Percentiles rank a stretch among this genome's conserved stretches.
phyloP scores from a whole-genome alignment of 768 basidiomycete genomes.

The Russula griseocarnosa region DNA sequence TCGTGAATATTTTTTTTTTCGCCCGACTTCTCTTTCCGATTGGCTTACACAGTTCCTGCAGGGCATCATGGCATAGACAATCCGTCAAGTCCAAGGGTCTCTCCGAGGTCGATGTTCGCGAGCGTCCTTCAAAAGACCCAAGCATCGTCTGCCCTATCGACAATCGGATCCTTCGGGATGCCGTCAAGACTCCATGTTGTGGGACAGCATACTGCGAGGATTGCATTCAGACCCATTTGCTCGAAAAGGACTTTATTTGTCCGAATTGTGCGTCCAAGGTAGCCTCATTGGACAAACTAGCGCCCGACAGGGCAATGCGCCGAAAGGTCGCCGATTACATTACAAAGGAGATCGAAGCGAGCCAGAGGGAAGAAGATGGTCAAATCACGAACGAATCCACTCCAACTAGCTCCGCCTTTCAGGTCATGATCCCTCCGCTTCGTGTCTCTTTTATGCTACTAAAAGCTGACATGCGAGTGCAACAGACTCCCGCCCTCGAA shows the following conservation, averaged over 20 bases:
- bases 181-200: conserved; percentile 95
- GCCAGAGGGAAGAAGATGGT: conserved; percentile 52
- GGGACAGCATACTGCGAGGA: conserved; percentile 91
- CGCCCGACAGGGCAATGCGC: conserved; percentile 74
- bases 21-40: neutral
- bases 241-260: conserved; percentile 94
- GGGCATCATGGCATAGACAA: conserved; percentile 94
- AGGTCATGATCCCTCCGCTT: neutral
- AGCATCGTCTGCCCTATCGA: conserved; percentile 86
- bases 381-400: conserved; percentile 15
- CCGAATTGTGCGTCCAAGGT: conserved; percentile 87
- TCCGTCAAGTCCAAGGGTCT: conserved; percentile 73
- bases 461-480: neutral
- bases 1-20: conserved; percentile 52
- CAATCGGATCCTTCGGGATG: conserved; percentile 89
- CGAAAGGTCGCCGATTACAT: conserved; percentile 79
- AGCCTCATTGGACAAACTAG: conserved; percentile 81
- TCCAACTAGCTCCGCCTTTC: conserved; percentile 14
- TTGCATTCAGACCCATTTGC: conserved; percentile 89
- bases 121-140: conserved; percentile 73
- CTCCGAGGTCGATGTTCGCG: conserved; percentile 85
- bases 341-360: conserved; percentile 73
- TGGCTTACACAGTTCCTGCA: conserved; percentile 34
- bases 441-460: neutral
- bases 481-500: conserved; percentile 22